A percentile compares a stretch with the other conserved stretches of the same genome.
Conservation (phyloP, 73 alveolate genomes). For the Uronychia setigera region DNA sequence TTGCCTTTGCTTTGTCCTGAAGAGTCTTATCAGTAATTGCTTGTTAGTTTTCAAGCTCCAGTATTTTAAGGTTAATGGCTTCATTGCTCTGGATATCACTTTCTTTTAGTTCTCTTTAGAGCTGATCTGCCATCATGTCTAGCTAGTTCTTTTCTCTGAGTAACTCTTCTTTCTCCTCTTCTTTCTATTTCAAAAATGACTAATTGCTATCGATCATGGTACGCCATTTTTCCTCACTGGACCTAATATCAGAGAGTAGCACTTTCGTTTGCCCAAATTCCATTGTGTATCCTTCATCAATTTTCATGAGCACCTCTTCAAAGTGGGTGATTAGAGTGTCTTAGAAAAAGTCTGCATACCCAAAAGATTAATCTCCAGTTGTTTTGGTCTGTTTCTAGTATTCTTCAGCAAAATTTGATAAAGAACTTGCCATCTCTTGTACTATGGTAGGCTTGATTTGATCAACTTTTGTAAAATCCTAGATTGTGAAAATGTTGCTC, state of each 20-base stretch:
- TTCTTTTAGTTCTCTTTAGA: conserved; percentile 29
- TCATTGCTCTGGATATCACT: conserved; percentile 22
- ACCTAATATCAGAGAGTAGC: conserved; percentile 3
- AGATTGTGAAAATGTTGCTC: background rate
- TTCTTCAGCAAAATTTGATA: background rate
- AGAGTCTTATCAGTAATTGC: conserved; percentile 18
- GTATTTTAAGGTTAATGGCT: conserved; percentile 10
- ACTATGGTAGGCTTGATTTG: background rate
- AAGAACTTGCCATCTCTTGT: background rate
- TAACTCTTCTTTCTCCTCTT: background rate
- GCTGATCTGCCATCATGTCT: conserved; percentile 11
- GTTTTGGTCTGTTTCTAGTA: background rate
- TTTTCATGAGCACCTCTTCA: background rate
- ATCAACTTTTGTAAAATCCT: background rate
- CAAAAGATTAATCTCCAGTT: background rate
- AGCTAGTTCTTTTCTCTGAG: conserved; percentile 4
- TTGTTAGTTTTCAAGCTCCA: conserved; percentile 26
- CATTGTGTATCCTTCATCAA: conserved; percentile 8
- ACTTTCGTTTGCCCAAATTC: background rate
- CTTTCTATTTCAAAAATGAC: background rate
- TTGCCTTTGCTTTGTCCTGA: conserved; percentile 9
- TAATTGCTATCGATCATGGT: background rate
- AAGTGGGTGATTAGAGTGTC: background rate
- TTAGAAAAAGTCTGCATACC: background rate
- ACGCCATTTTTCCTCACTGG: conserved; percentile 16